Evolutionary conservation across 1,139 yeast genomes (phyloP), one percentile per base, ranked within the genome.

Genomic region (Wickerhamomyces sp.): DNA sequence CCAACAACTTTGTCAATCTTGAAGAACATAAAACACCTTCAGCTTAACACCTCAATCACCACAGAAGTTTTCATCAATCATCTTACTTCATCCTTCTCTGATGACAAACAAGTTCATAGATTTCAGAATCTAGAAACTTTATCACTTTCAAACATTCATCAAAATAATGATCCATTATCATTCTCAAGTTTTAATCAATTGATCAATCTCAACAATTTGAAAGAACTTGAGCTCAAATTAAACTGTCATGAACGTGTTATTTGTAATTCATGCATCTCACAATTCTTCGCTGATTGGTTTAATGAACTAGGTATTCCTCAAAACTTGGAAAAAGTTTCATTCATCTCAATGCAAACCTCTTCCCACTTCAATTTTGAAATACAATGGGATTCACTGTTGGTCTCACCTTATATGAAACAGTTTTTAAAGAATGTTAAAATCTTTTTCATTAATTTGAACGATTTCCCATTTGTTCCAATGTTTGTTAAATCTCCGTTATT

Each of bases 201-300:
- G 14, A 52, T 60, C 35, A 54, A 60, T 34, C 37, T 60, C 10
- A 45, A 48, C 3, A 37, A 42, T 2, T 41, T 60, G 3, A 44
- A 48, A 38, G 46, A 55, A 27, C 49, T 61, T 40, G 65, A 61
- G 37, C 34, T 61, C 35, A 59, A 58, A 39, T 36, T 52, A 10
- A 59, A 52, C 26, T 60, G 63, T 45, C 43, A 49, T 39, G 56
- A 55, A 31, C 36, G 46, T 11, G 45, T 46, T n/a, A 32, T 43
- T 10, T 57, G 61, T 34, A 53, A 57, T 37, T 36, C 40, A 6
- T 61, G 63, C 39, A 42, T 59, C 6, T 18, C 55, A 8, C 52
- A 55, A 10, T 59, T 61, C 41, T 44, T 61, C 44, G 36, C 45
- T 13, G 52, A 58, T 11, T 61, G 64, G 64, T 46, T 46, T 27